Conservation (phyloP, 768 basidiomycete species). For the Pulveroboletus sp. region DNA sequence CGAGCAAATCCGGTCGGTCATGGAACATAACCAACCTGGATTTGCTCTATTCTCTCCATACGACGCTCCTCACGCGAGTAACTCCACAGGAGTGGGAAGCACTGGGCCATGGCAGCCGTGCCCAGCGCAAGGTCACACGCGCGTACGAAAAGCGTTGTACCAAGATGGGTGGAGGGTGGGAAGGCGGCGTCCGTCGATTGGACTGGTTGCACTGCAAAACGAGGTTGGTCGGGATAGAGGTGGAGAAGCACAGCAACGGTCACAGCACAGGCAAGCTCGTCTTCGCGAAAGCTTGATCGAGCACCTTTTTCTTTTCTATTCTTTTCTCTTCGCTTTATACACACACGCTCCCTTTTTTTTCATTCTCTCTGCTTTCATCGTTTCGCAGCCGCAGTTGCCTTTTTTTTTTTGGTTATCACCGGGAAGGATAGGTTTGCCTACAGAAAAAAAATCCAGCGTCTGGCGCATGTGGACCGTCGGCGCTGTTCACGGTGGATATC, state of each 20-base stretch:
- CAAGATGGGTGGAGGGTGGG: conserved; percentile 63
- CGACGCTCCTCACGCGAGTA: conserved; percentile 49
- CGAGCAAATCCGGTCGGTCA: conserved; percentile 19
- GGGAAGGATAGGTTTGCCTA: background rate
- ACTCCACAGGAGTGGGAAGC: conserved; percentile 63
- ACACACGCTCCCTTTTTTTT: conserved; percentile 4
- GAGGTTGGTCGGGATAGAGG: conserved; percentile 55
- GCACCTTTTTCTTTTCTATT: background rate
- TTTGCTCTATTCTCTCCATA: conserved; percentile 55
- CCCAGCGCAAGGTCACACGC: conserved; percentile 53
- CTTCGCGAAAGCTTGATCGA: conserved; percentile 38
- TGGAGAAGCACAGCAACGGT: conserved; percentile 41
- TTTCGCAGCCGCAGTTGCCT: background rate
- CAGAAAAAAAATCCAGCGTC: conserved; percentile 3
- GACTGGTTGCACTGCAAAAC: conserved; percentile 66
- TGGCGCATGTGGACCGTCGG: conserved; percentile 13
- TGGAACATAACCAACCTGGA: conserved; percentile 55
- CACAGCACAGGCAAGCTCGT: conserved; percentile 44
- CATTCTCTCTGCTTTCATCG: background rate
- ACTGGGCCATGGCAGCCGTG: conserved; percentile 49
- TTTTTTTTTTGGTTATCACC: conserved; percentile 4
- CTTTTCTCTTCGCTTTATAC: background rate
- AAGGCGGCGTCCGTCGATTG: conserved; percentile 59
- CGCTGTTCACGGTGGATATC: conserved; percentile 10
- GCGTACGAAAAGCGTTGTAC: conserved; percentile 62